Base-by-base conservation (phyloP, 2,329 filamentous ascomycete genomes). In the Calonectria honghensis region DNA sequence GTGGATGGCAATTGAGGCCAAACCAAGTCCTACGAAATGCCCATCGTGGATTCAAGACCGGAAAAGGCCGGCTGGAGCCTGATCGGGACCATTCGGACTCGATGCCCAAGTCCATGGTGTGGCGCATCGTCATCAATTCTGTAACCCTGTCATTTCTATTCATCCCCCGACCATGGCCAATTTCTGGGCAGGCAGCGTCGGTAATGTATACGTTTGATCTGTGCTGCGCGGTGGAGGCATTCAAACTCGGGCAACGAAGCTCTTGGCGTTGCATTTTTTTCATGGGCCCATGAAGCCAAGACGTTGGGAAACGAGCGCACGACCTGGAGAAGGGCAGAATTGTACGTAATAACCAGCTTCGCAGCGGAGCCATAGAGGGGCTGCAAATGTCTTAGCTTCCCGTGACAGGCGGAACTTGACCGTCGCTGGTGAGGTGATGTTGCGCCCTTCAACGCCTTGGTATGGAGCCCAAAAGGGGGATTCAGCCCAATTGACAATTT, bases 341-440 rank as follows among this genome's bases (percentile, higher is more conserved):
- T 70, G 67, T 76, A 71, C 69, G 69, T 64, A 78, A 72, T 78
- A 45, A 72, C 29, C 29, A 61, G 67, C 35, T 67, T 45, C 20
- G n/a, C 32, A 64, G 73, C 69, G 70, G 75, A 75, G 73, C 64
- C 68, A n/a, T 52, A 29, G 59, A 50, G 75, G 57, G 73, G 67
- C 48, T 27, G 59, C 29, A 65, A 59, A 54, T 68, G 57, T 65
- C 71, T 69, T 69, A 65, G 71, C 71, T 50, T 50, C 65, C 32
- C 57, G 37, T 31, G 57, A 68, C 39, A 39, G 41, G 59, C 72
- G 77, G 77, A 74, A 76, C 75, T 70, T 72, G 48, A 35, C 78
- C 77, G 77, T 31, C 13, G 10, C 20, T 59, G 54, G 57, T 65
- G 54, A 52, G 61, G 65, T 32, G 61, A 57, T 63, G 45, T 29